Base-by-base conservation (phyloP, 768 basidiomycete genomes). In the Termitomyces heimii region DNA sequence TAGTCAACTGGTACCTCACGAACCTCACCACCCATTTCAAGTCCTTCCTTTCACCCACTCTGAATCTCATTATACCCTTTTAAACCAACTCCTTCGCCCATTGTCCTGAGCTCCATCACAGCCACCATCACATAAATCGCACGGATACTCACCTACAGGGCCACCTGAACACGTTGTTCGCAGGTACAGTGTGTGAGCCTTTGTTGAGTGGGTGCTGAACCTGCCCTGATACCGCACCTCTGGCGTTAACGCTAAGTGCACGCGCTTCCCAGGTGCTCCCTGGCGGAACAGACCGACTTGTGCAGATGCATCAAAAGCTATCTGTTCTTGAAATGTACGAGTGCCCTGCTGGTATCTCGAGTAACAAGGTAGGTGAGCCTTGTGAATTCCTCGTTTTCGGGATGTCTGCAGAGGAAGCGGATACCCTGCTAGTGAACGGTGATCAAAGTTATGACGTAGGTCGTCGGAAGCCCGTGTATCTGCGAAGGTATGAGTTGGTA, bases 401-500 rank as follows among this genome's bases (percentile, higher is more conserved):
- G 37, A 43, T 52, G 46, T 56, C 58, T 1, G 57, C 53, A 6
- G 54, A 59, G 28, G 54, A 28, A 57, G 61, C 5, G 58, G 63
- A 40, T 59, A 59, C 18, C 42, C 53, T 47, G 61, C 54, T n/a
- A 59, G 59, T 34, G 59, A 56, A 28, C 59, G 61, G 20, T 57
- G 31, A 37, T 66, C 65, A 52, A 66, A 62, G 40, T 60, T 64
- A 59, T 60, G 46, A 58, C 48, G 28, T 61, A 59, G 5, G 64
- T 61, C 18, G 63, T 59, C 37, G 62, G 58, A 26, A 63, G 65
- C 2, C 62, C 63, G 20, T 64, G 58, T 5, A 66, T 60, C 45
- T 64, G 65, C 4, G 60, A 58, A 5, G 65, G 56, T 14, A 64
- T 63, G 9, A 64, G 59, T 31, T 66, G 61, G 44, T 66, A 64